Percentiles rank a stretch among this genome's conserved stretches.
Evolutionary conservation across 441 rosid species (phyloP).

Genomic region (Raphanus hybrid): DNA sequence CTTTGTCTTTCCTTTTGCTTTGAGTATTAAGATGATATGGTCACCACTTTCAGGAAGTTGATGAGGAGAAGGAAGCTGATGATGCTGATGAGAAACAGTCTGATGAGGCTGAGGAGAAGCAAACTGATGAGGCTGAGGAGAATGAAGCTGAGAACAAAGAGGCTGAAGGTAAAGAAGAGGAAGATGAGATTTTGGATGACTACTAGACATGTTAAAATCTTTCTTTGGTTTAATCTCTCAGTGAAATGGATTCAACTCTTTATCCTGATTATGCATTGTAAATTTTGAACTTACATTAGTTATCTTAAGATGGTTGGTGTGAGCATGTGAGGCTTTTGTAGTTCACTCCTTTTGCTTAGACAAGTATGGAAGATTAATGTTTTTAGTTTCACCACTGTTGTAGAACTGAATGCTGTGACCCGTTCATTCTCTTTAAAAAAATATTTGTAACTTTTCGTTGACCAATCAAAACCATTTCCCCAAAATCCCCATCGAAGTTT

Average conservation of each 20-base stretch:
- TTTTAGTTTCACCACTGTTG: no score
- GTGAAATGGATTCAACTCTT: not conserved
- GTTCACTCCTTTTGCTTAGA: not conserved
- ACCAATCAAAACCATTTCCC: no score
- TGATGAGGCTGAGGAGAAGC: constrained; percentile 42
- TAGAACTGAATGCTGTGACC: no score
- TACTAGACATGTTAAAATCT: not conserved
- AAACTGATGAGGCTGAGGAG: constrained; percentile 37
- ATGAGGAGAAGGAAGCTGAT: constrained; percentile 41
- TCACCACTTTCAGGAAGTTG: constrained; percentile 34
- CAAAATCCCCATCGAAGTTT: no score
- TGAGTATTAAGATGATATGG: not conserved
- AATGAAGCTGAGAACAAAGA: constrained; percentile 34
- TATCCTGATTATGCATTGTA: constrained; percentile 19
- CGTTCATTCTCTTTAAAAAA: no score
- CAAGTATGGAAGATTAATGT: no score
- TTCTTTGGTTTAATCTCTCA: constrained; percentile 4
- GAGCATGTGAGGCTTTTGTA: constrained; percentile 13
- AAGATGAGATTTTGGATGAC: constrained; percentile 48
- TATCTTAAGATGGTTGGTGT: constrained; percentile 23
- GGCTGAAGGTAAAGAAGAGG: constrained; percentile 26
- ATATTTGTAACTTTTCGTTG: no score
- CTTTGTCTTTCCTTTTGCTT: not conserved
- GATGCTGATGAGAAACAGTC: constrained; percentile 41
- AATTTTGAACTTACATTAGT: constrained; percentile 9